Base-by-base conservation (phyloP, 1,284 basidiomycete genomes). In the Athelia psychrophila region DNA sequence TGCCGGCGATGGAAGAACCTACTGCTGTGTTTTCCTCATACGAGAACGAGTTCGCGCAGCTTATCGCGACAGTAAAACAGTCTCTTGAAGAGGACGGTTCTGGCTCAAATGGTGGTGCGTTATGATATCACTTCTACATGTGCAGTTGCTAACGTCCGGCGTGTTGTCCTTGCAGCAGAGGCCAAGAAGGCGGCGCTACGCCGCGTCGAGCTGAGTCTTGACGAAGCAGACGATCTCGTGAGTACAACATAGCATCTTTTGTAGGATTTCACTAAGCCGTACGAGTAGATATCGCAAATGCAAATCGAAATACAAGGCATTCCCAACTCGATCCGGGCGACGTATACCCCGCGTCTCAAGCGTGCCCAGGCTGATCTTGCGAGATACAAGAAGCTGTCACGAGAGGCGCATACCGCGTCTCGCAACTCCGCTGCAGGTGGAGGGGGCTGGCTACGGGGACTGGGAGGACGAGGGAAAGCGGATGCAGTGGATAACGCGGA, bases 271-370 rank as follows among this genome's bases (percentile, higher is more conserved):
- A 15, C 46, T 35, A 24, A 42, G 27, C 38, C 6, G 12, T 22
- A 16, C 13, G 27, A 20, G 18, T 60, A 96, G 94, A 82, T 97
- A 58, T 93, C 93, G 32, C 97, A 99, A 81, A 98, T 99, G 96
- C 96, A 98, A 71, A 91, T 99, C 56, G 97, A 99, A 74, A 88
- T 97, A n/a, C 94, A 95, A 64, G 90, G 91, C 13, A 95, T 98
- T 67, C 95, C 95, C 0, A 86, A 91, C 62, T 89, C 89, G 27
- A 78, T 95, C 59, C 83, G 87, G 47, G 71, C 83, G 0, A 81
- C 84, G 53, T 93, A 94, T 68, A 84, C 88, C 52, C 66, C 79
- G 22, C 85, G 92, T 55, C 81, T 95, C 47, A 77, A 81, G 51
- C 72, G 80, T 10, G 83, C 89, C 56, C 94, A 93, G 67, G 67